phyloP scores from a whole-genome alignment of 345 rosid genomes.

The Salix viminalis region DNA sequence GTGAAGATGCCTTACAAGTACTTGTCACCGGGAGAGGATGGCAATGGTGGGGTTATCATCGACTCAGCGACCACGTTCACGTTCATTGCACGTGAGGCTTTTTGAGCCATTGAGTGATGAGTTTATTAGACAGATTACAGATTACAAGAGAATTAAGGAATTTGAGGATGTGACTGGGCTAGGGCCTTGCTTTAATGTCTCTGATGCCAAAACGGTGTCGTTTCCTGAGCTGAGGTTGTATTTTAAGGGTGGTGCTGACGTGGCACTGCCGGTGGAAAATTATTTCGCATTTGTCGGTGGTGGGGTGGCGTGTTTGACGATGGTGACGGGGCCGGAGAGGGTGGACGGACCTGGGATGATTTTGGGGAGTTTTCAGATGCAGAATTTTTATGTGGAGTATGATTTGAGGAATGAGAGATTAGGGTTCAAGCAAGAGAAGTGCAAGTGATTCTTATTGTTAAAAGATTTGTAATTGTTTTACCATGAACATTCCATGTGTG shows the following conservation, averaged over 20 bases:
- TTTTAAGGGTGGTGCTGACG: slow-evolving; percentile 39
- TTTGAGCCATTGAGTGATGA: slow-evolving; percentile 26
- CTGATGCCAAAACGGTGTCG: neutral
- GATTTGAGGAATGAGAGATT: slow-evolving; percentile 39
- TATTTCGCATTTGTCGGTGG: slow-evolving; percentile 19
- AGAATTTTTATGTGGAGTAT: slow-evolving; percentile 39
- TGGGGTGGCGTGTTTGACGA: slow-evolving; percentile 29
- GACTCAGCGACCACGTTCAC: slow-evolving; percentile 39
- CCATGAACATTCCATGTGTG: too few species aligned
- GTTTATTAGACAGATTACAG: slow-evolving; percentile 24
- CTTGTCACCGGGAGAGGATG: slow-evolving; percentile 15
- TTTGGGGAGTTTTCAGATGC: slow-evolving; percentile 39
- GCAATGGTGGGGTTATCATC: slow-evolving; percentile 37
- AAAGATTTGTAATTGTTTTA: neutral
- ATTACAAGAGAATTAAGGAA: slow-evolving; percentile 13
- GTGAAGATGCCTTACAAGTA: slow-evolving; percentile 27
- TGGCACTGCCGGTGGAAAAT: slow-evolving; percentile 32
- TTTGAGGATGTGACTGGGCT: slow-evolving; percentile 28
- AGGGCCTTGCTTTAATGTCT: slow-evolving; percentile 27
- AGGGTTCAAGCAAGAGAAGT: slow-evolving; percentile 32
- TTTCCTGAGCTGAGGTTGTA: slow-evolving; percentile 34
- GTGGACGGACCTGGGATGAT: slow-evolving; percentile 29
- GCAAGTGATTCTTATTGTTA: slow-evolving; percentile 11
- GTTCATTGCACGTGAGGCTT: slow-evolving; percentile 25
- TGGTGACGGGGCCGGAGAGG: slow-evolving; percentile 18